Evolutionary conservation across 148 eudicot genomes (phyloP).

Genomic region (Vaccinium myrtillus): DNA sequence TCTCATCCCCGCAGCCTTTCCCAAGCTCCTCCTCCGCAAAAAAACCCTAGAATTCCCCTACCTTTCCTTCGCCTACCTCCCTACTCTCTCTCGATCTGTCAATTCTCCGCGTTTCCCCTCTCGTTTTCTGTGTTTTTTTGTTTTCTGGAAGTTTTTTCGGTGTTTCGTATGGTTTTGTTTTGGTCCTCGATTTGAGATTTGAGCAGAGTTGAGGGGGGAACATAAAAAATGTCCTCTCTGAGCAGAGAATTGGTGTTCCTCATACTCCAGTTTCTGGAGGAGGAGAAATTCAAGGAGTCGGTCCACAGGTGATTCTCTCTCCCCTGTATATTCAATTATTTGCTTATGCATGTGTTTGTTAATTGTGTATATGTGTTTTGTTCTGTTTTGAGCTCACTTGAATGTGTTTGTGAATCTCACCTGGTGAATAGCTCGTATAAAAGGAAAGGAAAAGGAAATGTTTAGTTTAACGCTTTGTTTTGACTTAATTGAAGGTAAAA

Average conservation of each 20-base stretch:
- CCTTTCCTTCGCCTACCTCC: conserved; percentile 1
- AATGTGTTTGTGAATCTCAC: neutral
- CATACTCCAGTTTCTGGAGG: conserved; percentile 85
- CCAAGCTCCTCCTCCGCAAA: conserved; percentile 10
- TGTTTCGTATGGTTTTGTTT: neutral
- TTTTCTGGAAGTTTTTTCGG: neutral
- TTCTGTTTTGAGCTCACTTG: neutral
- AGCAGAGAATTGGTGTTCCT: conserved; percentile 84
- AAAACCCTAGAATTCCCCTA: conserved; percentile 56
- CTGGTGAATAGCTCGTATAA: neutral
- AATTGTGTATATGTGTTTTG: neutral
- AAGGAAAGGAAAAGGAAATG: neutral
- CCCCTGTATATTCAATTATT: neutral
- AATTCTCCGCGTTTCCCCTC: neutral
- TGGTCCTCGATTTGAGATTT: conserved; percentile 11
- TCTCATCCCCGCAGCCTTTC: conserved; percentile 30
- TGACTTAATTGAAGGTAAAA: neutral
- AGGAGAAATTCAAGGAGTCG: conserved; percentile 84
- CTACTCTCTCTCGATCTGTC: neutral
- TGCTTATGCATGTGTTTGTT: neutral
- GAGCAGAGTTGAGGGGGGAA: conserved; percentile 4
- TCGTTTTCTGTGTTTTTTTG: neutral
- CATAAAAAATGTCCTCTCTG: conserved; percentile 67
- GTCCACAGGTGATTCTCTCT: conserved; percentile 56
- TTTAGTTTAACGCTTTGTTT: neutral